Evolutionary conservation across 352 stramenopile species (phyloP), one percentile per base, ranked within the genome.

Genomic region (Phytophthora pistaciae): DNA sequence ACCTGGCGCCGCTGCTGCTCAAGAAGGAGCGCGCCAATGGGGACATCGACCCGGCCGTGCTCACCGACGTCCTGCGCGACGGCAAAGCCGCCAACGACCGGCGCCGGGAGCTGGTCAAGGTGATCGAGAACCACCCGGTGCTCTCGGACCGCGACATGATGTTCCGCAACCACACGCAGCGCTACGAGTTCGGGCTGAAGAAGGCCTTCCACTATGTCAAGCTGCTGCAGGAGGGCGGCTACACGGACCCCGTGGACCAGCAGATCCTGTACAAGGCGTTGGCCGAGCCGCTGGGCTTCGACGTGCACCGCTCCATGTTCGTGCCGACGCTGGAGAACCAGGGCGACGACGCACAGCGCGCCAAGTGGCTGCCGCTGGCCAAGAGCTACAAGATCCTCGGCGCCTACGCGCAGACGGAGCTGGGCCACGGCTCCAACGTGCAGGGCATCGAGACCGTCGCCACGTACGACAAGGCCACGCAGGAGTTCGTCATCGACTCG

Each of bases 401-500:
- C 29, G 62, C 72, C 18, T 79, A 79, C 52, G 72, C 72, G 0
- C 72, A 79, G 58, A 79, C 72, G 23, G 72, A 79, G 60, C 46
- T 79, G 0, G 72, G 72, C n/a, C 72, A 79, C n/a, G 72, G 72
- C 1, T 79, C 72, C 48, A 79, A 79, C 54, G 72, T 79, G 7
- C 72, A 79, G 25, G 72, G 72, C 9, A 68, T 79, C 20, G 72
- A 79, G 58, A 79, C 72, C 21, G 58, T 75, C 8, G 72, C 72
- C 8, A 75, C 58, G 38, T 79, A 97, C 77, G 74, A 98, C 44
- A 88, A 90, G 53, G 74, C 86, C 25, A 85, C 78, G 3, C 87
- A 98, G 61, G 93, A 98, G 78, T 99, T 97, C 68, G 81, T 98
- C 25, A 90, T 99, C 58, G 72, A 99, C 79, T 98, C 94, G 16